phyloP scores from a whole-genome alignment of 179 eudicot species.

The Beta macrorhiza region DNA sequence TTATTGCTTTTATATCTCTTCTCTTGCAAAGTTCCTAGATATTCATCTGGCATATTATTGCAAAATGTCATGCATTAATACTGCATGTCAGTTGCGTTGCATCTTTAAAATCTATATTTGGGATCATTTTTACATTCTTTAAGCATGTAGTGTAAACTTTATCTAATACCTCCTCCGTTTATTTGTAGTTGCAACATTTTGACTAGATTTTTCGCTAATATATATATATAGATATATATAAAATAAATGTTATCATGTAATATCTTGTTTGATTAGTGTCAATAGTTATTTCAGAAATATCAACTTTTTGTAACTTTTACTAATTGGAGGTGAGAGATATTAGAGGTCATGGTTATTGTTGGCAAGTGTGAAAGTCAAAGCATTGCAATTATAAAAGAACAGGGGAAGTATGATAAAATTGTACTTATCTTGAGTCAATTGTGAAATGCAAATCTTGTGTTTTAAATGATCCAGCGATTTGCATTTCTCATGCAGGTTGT shows the following conservation, averaged over 20 bases:
- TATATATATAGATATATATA: too few relatives aligned
- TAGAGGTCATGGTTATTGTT: too few relatives aligned
- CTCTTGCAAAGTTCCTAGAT: not conserved
- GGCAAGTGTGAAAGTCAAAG: too few relatives aligned
- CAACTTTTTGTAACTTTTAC: too few relatives aligned
- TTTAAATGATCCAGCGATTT: not conserved
- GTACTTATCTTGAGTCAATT: not conserved
- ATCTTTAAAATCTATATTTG: not conserved
- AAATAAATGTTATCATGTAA: too few relatives aligned
- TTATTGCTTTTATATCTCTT: not conserved
- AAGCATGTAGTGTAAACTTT: not conserved
- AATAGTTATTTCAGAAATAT: too few relatives aligned
- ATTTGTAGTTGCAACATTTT: too few relatives aligned
- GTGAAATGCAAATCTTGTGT: not conserved
- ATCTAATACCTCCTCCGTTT: not conserved
- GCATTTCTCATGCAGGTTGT: slow-evolving; percentile 28
- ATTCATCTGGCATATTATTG: not conserved
- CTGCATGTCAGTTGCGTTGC: not conserved
- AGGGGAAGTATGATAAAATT: not conserved
- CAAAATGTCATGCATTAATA: not conserved
- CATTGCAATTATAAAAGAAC: too few relatives aligned
- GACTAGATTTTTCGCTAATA: too few relatives aligned
- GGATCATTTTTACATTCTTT: not conserved
- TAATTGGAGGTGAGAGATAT: too few relatives aligned
- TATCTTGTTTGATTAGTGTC: too few relatives aligned